Conservation (phyloP, 352 stramenopile species). For the Pseudoperonospora humuli region DNA sequence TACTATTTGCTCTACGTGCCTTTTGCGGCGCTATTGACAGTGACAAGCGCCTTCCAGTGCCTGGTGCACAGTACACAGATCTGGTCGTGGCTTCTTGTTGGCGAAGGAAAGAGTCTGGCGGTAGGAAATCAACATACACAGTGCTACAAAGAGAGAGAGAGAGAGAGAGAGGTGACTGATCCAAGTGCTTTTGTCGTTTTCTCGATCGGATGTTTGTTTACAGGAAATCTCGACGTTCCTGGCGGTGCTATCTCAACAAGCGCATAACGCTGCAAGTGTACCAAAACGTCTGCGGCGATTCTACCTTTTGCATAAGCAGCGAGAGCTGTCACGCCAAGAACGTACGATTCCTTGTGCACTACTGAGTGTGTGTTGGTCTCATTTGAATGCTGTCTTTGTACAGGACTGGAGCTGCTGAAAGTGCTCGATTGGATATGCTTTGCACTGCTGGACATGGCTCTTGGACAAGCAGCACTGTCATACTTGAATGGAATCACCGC, state of each 20-base stretch:
- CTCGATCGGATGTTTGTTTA: not conserved
- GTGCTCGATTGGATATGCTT: constrained; percentile 30
- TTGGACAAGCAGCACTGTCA: constrained; percentile 15
- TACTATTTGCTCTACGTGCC: constrained; percentile 24
- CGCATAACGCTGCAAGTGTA: constrained; percentile 22
- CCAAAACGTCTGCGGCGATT: constrained; percentile 19
- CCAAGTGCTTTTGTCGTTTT: constrained; percentile 2
- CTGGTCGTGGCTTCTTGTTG: constrained; percentile 17
- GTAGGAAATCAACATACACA: constrained; percentile 14
- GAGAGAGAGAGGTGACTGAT: not conserved
- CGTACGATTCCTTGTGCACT: constrained; percentile 10
- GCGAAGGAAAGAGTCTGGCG: constrained; percentile 27
- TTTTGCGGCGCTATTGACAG: constrained; percentile 11
- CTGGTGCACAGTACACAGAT: constrained; percentile 6
- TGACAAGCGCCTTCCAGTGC: constrained; percentile 10
- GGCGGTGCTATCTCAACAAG: constrained; percentile 26
- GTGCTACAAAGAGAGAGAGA: not conserved
- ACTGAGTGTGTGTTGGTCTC: not conserved
- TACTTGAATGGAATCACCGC: constrained; percentile 6
- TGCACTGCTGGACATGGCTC: constrained; percentile 22
- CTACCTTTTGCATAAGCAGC: constrained; percentile 16
- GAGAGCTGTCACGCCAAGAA: constrained; percentile 25
- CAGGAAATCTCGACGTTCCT: constrained; percentile 40
- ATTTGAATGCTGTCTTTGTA: not conserved
- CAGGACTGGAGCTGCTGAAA: constrained; percentile 25